Conservation (phyloP, 1,284 basidiomycete genomes). For the Anthracocystis panici-leucophaei region DNA sequence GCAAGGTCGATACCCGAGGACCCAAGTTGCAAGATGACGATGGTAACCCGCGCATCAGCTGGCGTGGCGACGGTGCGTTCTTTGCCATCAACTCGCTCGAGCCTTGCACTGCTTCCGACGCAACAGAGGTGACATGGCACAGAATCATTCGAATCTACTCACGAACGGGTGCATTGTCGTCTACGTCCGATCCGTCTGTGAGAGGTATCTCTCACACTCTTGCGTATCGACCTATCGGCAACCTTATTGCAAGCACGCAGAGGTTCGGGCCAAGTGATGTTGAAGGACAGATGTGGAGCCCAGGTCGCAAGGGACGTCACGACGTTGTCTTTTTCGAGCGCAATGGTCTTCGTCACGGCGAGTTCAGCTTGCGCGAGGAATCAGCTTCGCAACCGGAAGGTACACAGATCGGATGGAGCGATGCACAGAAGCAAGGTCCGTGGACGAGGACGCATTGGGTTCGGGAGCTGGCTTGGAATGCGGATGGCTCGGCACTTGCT, state of each 20-base stretch:
- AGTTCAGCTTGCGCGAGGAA: slow-evolving; percentile 80
- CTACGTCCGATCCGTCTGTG: slow-evolving; percentile 82
- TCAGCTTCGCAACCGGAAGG: slow-evolving; percentile 65
- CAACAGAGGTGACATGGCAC: slow-evolving; percentile 73
- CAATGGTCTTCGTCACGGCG: slow-evolving; percentile 91
- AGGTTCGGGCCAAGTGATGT: slow-evolving; percentile 79
- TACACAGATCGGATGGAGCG: slow-evolving; percentile 48
- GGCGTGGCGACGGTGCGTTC: slow-evolving; percentile 91
- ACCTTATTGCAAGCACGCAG: slow-evolving; percentile 83
- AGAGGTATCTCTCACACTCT: slow-evolving; percentile 83
- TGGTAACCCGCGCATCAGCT: slow-evolving; percentile 80
- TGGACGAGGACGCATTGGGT: slow-evolving; percentile 73
- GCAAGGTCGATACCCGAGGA: slow-evolving; percentile 52
- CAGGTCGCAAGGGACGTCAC: slow-evolving; percentile 73
- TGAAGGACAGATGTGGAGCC: slow-evolving; percentile 66
- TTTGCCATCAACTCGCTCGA: slow-evolving; percentile 85
- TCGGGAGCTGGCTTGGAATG: slow-evolving; percentile 85
- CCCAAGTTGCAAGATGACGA: slow-evolving; percentile 77
- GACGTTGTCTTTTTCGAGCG: slow-evolving; percentile 95
- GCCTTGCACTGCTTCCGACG: slow-evolving; percentile 19
- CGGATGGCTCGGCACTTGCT: slow-evolving; percentile 85
- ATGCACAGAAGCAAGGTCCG: slow-evolving; percentile 18
- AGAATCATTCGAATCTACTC: slow-evolving; percentile 76
- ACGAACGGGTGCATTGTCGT: slow-evolving; percentile 81
- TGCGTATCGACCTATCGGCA: slow-evolving; percentile 90